phyloP scores from a whole-genome alignment of 768 basidiomycete species.

The Xanthoconium stramineum region DNA sequence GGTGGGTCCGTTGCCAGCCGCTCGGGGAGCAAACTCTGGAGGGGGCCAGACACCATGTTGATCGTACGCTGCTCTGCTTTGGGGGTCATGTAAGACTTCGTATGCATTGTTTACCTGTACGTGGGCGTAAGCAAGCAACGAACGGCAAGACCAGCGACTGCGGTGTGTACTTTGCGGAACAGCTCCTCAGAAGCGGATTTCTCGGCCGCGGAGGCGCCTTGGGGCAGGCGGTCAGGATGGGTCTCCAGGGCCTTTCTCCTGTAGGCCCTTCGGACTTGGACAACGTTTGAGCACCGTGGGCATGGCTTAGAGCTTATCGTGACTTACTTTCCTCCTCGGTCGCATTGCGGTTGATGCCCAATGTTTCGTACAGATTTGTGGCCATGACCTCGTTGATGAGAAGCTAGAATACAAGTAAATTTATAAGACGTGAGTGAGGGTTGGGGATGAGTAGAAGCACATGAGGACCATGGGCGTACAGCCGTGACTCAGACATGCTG shows the following conservation, averaged over 20 bases:
- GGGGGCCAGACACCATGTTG: constrained; percentile 74
- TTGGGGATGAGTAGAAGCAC: background rate
- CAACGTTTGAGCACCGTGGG: constrained; percentile 5
- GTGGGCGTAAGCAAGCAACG: background rate
- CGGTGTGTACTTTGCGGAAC: constrained; percentile 38
- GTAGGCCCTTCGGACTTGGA: constrained; percentile 74
- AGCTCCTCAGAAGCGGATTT: constrained; percentile 60
- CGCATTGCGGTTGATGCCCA: constrained; percentile 54
- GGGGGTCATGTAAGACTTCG: constrained; percentile 63
- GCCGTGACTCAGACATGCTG: background rate
- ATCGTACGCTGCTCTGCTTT: constrained; percentile 67
- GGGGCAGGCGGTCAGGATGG: constrained; percentile 70
- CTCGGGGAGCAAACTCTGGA: constrained; percentile 31
- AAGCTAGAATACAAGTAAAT: background rate
- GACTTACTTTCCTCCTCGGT: constrained; percentile 61
- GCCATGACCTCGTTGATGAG: constrained; percentile 38
- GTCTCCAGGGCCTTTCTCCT: constrained; percentile 67
- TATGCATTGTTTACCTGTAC: constrained; percentile 75
- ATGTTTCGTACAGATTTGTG: constrained; percentile 60
- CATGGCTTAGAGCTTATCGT: background rate
- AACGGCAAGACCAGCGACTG: background rate
- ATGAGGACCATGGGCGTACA: background rate
- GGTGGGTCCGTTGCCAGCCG: constrained; percentile 13
- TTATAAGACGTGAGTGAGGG: background rate
- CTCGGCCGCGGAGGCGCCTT: constrained; percentile 51